phyloP scores from a whole-genome alignment of 805 yeast species.

The Barnettozyma wickerhamii region DNA sequence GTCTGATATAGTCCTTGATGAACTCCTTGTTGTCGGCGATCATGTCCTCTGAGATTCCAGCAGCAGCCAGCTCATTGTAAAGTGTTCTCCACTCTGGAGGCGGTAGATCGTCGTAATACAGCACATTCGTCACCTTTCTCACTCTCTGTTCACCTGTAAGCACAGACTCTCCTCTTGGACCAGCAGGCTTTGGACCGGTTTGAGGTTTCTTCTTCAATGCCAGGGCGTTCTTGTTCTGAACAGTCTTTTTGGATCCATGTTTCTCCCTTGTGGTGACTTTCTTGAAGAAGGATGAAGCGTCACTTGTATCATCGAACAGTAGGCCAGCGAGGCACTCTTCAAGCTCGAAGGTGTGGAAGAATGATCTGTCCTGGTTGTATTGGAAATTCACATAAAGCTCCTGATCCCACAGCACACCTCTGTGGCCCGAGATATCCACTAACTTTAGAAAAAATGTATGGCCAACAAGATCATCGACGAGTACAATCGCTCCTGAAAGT shows the following conservation, averaged over 20 bases:
- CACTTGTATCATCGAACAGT: constrained; percentile 81
- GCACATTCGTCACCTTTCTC: constrained; percentile 51
- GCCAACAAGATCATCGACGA: constrained; percentile 92
- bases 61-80: constrained; percentile 65
- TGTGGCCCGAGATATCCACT: constrained; percentile 75
- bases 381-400: constrained; percentile 85
- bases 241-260: constrained; percentile 82
- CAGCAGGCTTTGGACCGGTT: constrained; percentile 23
- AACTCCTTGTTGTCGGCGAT: constrained; percentile 82
- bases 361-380: constrained; percentile 90
- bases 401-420: constrained; percentile 97
- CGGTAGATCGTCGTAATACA: constrained; percentile 74
- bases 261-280: constrained; percentile 71
- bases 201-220: constrained; percentile 57
- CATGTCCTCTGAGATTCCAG: constrained; percentile 85
- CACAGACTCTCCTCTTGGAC: constrained; percentile 28
- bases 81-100: constrained; percentile 82
- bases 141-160: constrained; percentile 46
- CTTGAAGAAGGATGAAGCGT: constrained; percentile 82
- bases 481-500: constrained; percentile 75
- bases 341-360: constrained; percentile 90
- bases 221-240: constrained; percentile 82
- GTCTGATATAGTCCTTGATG: constrained; percentile 69
- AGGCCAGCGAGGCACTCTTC: constrained; percentile 88
- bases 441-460: constrained; percentile 88